Base-by-base conservation (phyloP, 2,329 filamentous ascomycete genomes). In the Aspergillus ochraceus region DNA sequence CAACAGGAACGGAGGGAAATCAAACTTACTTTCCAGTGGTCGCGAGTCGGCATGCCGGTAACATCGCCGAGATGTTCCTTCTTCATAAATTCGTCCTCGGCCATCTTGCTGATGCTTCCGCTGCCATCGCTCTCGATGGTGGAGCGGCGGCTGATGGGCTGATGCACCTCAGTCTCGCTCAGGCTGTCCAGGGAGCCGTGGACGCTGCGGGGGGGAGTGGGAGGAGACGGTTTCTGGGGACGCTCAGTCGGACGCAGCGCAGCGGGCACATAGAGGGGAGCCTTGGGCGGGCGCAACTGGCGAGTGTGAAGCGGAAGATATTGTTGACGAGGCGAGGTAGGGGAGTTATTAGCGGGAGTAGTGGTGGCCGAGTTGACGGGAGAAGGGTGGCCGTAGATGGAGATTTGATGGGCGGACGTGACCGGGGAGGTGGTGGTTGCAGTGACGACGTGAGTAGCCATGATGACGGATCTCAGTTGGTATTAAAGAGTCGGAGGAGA, bases 11-110 rank as follows among this genome's bases (percentile, higher is more conserved):
- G 10, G 24, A 50, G n/a, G 26, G 26, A 11, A 36, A 22, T 22
- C 42, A 26, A 55, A 26, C 82, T 72, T 77, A 86, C 84, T 81
- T 88, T 87, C 86, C 86, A 89, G 74, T 88, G 86, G 60, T 86
- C 84, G 60, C 82, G 80, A 6, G 85, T 88, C 4, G 86, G 86
- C 19, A 80, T 78, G 5, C 86, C 86, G 14, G 83, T 84, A 4
- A 87, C 82, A 49, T 81, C 78, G 22, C 84, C 84, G 52, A 85
- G 74, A 46, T 83, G 80, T 59, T 80, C 78, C 52, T 79, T 77
- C 60, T 81, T 80, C 68, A 80, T 77, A 78, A 80, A 83, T 63
- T 84, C 81, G 58, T 84, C 78, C 66, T 81, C 81, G 52, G 80
- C 77, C 53, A 82, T 71, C 64, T 81, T 80, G 62, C 78, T 79